Conservation (phyloP, 768 basidiomycete species). For the Hirschioporus abietinus region DNA sequence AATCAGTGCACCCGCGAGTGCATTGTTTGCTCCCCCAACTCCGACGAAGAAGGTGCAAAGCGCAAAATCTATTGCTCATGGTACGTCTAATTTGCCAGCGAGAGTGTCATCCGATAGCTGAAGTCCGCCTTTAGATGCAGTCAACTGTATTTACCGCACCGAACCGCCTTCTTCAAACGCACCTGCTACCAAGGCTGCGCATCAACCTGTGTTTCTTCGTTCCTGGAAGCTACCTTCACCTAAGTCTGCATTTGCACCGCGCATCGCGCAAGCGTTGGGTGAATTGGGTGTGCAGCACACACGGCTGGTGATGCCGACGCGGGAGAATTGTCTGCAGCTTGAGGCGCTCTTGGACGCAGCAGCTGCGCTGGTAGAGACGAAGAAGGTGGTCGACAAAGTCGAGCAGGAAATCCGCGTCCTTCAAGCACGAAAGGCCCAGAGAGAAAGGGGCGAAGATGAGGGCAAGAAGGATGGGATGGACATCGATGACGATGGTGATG, state of each 20-base stretch:
- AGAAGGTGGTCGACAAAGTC: slow-evolving; percentile 78
- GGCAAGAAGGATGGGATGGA: slow-evolving; percentile 12
- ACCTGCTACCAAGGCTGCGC: slow-evolving; percentile 67
- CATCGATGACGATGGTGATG: slow-evolving; percentile 23
- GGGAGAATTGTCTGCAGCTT: slow-evolving; percentile 67
- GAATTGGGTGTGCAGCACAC: slow-evolving; percentile 72
- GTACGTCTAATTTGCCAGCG: slow-evolving; percentile 28
- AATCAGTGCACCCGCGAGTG: slow-evolving; percentile 31
- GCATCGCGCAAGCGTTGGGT: slow-evolving; percentile 67
- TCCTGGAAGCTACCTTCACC: slow-evolving; percentile 81
- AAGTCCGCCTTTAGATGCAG: slow-evolving; percentile 40
- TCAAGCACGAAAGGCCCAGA: slow-evolving; percentile 53
- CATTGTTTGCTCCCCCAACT: slow-evolving; percentile 21
- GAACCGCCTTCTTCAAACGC: slow-evolving; percentile 46
- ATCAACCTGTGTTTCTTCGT: slow-evolving; percentile 77
- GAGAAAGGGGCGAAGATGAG: slow-evolving; percentile 31
- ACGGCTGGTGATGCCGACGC: slow-evolving; percentile 92
- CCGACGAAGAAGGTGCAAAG: slow-evolving; percentile 36
- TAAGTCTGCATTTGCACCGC: slow-evolving; percentile 67
- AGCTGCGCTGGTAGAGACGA: slow-evolving; percentile 76
- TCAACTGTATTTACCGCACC: slow-evolving; percentile 68
- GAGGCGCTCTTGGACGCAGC: slow-evolving; percentile 73
- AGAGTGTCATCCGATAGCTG: slow-evolving; percentile 14
- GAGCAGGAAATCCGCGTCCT: slow-evolving; percentile 80
- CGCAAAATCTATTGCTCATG: slow-evolving; percentile 54